Base-by-base conservation (phyloP, 768 basidiomycete genomes). In the Dioszegia hungarica region DNA sequence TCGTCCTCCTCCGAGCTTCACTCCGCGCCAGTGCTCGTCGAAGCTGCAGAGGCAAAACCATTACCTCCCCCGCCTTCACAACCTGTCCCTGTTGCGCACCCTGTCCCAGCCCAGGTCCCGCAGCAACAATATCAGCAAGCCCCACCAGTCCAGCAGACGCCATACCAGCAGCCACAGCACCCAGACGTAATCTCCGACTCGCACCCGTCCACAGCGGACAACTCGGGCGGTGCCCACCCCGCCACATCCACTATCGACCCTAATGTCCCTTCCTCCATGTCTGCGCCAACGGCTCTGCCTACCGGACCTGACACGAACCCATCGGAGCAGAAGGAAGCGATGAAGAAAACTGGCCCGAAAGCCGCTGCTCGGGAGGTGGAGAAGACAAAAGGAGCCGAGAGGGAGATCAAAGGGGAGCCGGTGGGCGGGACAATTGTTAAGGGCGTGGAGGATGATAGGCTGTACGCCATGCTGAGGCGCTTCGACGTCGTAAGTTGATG, bases 401-500 rank as follows among this genome's bases (percentile, higher is more conserved):
- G 78, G 27, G 76, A 75, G 43, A 5, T 76, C 6, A 64, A 70
- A 31, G 76, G 75, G 0, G 60, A 71, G 36, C 43, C 54, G 20
- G 67, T 66, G 2, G 20, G 62, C 22, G 78, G 78, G 2, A 77
- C 75, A 10, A 57, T 79, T 25, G 70, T 78, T 0, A 43, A 55
- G 29, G 78, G 78, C 6, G 44, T 78, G 11, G 77, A 78, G 58
- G 78, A 79, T 65, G 77, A 78, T 58, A 63, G 68, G 38, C 61
- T 79, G 2, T 78, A 65, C 63, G 64, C 75, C 0, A 70, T 77
- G 69, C 54, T 78, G 17, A 63, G 78, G 20, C 31, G 74, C 10
- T 78, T 79, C 50, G 75, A 78, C 48, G 55, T 57, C 48, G 77
- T 76, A 28, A 47, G 75, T 67, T n/a, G 5, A 15, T 19, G n/a